These are phyloP conservation scores for Cryphonectria parasitica DNA, from an alignment of 2,329 filamentous ascomycete genomes.

Conservation along the genomic window DNA sequence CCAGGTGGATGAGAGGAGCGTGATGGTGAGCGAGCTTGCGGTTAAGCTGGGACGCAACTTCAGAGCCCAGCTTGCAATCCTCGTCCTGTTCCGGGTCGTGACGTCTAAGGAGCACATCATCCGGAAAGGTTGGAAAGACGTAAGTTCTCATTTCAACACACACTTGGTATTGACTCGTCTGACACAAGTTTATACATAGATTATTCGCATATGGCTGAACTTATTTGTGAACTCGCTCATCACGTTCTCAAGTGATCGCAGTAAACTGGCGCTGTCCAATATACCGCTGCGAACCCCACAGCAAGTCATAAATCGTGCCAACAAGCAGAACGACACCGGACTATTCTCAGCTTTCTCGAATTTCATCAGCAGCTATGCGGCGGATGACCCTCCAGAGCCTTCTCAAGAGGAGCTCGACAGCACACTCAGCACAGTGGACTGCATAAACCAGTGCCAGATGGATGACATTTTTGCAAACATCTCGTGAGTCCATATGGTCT, in stretches of 20 bases:
- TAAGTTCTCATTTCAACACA: constrained; percentile 48
- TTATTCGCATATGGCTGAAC: constrained; percentile 91
- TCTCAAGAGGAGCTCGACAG: constrained; percentile 97
- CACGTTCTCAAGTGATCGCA: constrained; percentile 67
- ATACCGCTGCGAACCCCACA: constrained; percentile 92
- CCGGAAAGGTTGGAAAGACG: constrained; percentile 76
- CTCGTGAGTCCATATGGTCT: constrained; percentile 55
- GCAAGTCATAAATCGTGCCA: constrained; percentile 87
- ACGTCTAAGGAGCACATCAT: constrained; percentile 82
- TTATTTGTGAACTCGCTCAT: constrained; percentile 95
- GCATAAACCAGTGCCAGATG: constrained; percentile 86
- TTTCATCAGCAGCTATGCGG: constrained; percentile 98
- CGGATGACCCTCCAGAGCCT: constrained; percentile 95
- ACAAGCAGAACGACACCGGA: constrained; percentile 77
- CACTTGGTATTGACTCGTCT: constrained; percentile 34
- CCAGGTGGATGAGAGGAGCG: constrained; percentile 85
- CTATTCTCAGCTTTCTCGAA: constrained; percentile 94
- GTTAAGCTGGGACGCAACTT: constrained; percentile 95
- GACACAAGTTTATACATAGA: constrained; percentile 52
- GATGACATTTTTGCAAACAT: constrained; percentile 83
- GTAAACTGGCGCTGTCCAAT: constrained; percentile 70
- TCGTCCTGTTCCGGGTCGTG: constrained; percentile 93
- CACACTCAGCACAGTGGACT: constrained; percentile 92
- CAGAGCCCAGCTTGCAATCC: constrained; percentile 87
- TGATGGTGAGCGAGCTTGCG: constrained; percentile 98